phyloP scores from a whole-genome alignment of 192 early-diverging fungal genomes.

The Phlyctochytrium planicorne region DNA sequence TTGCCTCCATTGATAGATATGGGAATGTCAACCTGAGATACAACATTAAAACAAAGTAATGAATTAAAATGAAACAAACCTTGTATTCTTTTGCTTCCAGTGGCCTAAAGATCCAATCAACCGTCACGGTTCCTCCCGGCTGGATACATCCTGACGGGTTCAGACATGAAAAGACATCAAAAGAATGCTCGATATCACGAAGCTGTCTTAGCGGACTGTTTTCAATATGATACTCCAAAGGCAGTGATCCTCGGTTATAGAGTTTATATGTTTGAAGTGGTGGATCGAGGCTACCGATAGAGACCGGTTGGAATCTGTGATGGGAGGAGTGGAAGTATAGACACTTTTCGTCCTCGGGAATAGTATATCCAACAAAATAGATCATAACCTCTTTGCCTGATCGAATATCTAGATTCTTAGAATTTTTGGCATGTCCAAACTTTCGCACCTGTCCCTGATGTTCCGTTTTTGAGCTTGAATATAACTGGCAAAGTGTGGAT shows the following conservation, averaged over 20 bases:
- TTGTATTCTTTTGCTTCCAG: constrained; percentile 50
- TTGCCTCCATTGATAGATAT: constrained; percentile 45
- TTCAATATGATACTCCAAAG: constrained; percentile 47
- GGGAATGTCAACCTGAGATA: constrained; percentile 45
- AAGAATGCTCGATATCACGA: constrained; percentile 37
- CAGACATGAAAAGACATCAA: constrained; percentile 43
- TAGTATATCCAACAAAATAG: constrained; percentile 45
- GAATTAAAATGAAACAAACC: constrained; percentile 21
- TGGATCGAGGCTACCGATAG: constrained; percentile 39
- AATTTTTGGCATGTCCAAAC: constrained; percentile 16
- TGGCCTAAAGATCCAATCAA: constrained; percentile 55
- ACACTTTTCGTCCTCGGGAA: constrained; percentile 44
- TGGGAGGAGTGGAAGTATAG: constrained; percentile 40
- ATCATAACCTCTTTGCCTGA: constrained; percentile 48
- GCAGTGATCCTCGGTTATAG: constrained; percentile 39
- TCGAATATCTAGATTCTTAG: constrained; percentile 7
- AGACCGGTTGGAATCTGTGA: constrained; percentile 37
- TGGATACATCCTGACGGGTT: constrained; percentile 34
- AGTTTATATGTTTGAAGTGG: constrained; percentile 45
- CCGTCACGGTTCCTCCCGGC: constrained; percentile 36
- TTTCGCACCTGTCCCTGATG: constrained; percentile 21
- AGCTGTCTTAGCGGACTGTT: constrained; percentile 32
- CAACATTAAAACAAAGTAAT: constrained; percentile 8
- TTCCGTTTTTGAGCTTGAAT: constrained; percentile 54
- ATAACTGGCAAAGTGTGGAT: constrained; percentile 51